phyloP scores from a whole-genome alignment of 1,284 basidiomycete species.

The Flammula alnicola region DNA sequence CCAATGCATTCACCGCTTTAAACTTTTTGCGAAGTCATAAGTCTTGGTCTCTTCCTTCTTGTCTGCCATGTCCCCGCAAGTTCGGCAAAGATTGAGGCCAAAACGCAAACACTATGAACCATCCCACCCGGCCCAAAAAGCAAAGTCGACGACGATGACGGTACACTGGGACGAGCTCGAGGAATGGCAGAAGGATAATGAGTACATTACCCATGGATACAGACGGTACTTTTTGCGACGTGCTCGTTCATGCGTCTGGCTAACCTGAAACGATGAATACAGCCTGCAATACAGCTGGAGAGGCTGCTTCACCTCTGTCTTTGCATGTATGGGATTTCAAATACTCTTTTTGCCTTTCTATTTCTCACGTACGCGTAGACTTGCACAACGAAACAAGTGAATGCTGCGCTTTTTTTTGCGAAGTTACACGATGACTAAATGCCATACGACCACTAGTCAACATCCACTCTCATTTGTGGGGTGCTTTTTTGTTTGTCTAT shows the following conservation, averaged over 20 bases:
- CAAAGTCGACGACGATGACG: constrained; percentile 35
- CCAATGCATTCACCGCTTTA: too few species aligned
- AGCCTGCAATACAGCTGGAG: constrained; percentile 69
- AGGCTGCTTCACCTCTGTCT: constrained; percentile 71
- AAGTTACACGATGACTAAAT: constrained; percentile 6
- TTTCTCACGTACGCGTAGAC: constrained; percentile 49
- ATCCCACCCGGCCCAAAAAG: background rate
- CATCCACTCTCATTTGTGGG: constrained; percentile 87
- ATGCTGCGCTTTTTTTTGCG: constrained; percentile 15
- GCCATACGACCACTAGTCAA: constrained; percentile 62
- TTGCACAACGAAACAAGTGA: constrained; percentile 84
- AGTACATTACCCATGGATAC: constrained; percentile 76
- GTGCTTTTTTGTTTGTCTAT: constrained; percentile 70
- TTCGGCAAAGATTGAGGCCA: background rate
- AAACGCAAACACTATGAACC: background rate
- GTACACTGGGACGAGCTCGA: constrained; percentile 68
- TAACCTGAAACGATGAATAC: constrained; percentile 19
- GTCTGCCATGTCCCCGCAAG: too few species aligned
- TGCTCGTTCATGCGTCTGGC: background rate
- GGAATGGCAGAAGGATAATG: constrained; percentile 77
- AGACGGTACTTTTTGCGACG: constrained; percentile 51
- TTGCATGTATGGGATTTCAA: constrained; percentile 64
- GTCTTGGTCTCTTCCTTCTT: too few species aligned
- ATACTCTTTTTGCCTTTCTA: constrained; percentile 16
- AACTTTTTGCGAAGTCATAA: background rate